These are phyloP conservation scores for Citrus mangshanensis DNA, from an alignment of 345 rosid species.

Conservation along the genomic window DNA sequence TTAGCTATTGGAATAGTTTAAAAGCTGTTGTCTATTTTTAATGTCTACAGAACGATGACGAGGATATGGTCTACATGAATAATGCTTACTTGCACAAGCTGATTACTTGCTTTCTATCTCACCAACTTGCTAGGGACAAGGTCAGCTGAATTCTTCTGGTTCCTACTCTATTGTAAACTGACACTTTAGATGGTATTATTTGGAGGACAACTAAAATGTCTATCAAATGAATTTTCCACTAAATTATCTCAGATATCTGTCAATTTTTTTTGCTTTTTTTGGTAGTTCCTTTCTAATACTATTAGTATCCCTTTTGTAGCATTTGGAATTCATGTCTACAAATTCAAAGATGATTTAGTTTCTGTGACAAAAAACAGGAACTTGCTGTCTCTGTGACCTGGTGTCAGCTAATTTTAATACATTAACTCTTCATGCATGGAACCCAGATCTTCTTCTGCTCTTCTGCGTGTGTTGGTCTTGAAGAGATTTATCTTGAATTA, in stretches of 20 bases:
- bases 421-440: background rate
- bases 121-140: conserved; percentile 89
- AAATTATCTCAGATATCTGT: background rate
- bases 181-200: background rate
- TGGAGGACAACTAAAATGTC: background rate
- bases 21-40: conserved; percentile 21
- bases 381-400: background rate
- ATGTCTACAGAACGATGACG: conserved; percentile 73
- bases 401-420: background rate
- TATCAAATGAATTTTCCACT: background rate
- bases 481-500: background rate
- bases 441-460: background rate
- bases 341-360: background rate
- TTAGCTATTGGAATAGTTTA: conserved; percentile 14
- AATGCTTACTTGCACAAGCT: conserved; percentile 93
- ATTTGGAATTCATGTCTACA: background rate
- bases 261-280: background rate
- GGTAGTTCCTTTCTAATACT: background rate
- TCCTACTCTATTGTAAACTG: conserved; percentile 4
- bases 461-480: background rate
- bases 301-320: background rate
- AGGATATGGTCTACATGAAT: conserved; percentile 87
- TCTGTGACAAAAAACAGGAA: background rate
- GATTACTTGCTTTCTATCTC: conserved; percentile 82
- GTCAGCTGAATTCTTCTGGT: conserved; percentile 34